Conservation (phyloP, 371 early-diverging fungal species). For the Rhizopus stolonifer region DNA sequence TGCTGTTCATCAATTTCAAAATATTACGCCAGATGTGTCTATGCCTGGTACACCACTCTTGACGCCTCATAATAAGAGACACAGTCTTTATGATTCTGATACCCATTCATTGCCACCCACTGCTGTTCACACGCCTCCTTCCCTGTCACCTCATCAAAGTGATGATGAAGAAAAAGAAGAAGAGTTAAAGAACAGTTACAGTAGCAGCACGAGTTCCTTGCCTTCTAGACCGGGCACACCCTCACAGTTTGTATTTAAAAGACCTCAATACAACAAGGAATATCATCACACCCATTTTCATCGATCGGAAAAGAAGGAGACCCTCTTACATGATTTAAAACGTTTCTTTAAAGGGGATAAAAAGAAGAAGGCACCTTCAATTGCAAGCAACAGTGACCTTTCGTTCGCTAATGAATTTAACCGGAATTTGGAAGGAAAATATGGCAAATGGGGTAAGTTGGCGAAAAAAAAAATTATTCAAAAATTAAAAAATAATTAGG, state of each 20-base stretch:
- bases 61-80: slow-evolving; percentile 4
- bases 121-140: slow-evolving; percentile 17
- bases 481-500: too few species aligned
- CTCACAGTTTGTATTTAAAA: slow-evolving; percentile 50
- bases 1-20: slow-evolving; percentile 37
- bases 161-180: neutral
- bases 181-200: neutral
- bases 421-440: slow-evolving; percentile 28
- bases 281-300: slow-evolving; percentile 49
- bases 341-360: slow-evolving; percentile 42
- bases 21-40: slow-evolving; percentile 37
- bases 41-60: slow-evolving; percentile 28
- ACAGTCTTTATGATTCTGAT: slow-evolving; percentile 1
- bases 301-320: slow-evolving; percentile 46
- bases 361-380: slow-evolving; percentile 19
- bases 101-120: slow-evolving; percentile 6
- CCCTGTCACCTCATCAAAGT: slow-evolving; percentile 15
- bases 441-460: slow-evolving; percentile 35
- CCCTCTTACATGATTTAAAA: slow-evolving; percentile 54
- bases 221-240: slow-evolving; percentile 27
- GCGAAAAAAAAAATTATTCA: too few species aligned
- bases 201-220: neutral
- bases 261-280: slow-evolving; percentile 44
- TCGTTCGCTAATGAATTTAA: slow-evolving; percentile 45
- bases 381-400: slow-evolving; percentile 22